These are phyloP conservation scores for Aplosporella prunicola DNA, from an alignment of 2,329 filamentous ascomycete species.

Conservation along the genomic window DNA sequence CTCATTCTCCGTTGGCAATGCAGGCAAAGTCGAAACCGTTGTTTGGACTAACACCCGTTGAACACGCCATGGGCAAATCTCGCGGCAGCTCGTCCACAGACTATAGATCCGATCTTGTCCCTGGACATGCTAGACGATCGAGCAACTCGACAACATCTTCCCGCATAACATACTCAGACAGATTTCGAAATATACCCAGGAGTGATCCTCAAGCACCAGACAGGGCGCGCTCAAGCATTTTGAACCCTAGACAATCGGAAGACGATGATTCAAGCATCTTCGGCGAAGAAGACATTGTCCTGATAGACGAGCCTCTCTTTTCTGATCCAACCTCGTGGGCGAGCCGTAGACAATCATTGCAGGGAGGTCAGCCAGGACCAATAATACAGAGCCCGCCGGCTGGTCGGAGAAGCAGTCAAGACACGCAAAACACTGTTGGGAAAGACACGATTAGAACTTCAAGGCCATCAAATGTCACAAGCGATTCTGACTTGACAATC, in stretches of 20 bases:
- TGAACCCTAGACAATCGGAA: constrained; percentile 5
- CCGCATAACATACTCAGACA: neutral
- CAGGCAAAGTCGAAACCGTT: constrained; percentile 23
- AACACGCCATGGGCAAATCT: constrained; percentile 5
- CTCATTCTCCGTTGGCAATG: constrained; percentile 20
- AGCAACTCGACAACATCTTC: constrained; percentile 11
- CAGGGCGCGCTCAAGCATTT: neutral
- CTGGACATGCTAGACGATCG: constrained; percentile 3
- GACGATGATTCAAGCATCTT: constrained; percentile 10
- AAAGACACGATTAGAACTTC: constrained; percentile 3
- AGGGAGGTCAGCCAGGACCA: constrained; percentile 3
- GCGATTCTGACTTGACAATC: neutral
- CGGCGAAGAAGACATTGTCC: constrained; percentile 10
- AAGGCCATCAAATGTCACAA: neutral
- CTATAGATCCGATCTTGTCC: constrained; percentile 5
- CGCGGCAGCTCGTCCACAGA: constrained; percentile 5
- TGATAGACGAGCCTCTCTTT: constrained; percentile 9
- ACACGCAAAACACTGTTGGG: neutral
- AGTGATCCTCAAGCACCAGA: constrained; percentile 5
- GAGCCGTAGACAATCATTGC: constrained; percentile 1
- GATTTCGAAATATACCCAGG: constrained; percentile 8
- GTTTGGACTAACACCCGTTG: constrained; percentile 14
- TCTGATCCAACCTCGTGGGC: constrained; percentile 4
- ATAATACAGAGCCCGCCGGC: constrained; percentile 4
- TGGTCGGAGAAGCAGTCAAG: constrained; percentile 6